Conservation (phyloP, 225 moss, liverwort and hornwort genomes). For the Anthoceros angustus region DNA sequence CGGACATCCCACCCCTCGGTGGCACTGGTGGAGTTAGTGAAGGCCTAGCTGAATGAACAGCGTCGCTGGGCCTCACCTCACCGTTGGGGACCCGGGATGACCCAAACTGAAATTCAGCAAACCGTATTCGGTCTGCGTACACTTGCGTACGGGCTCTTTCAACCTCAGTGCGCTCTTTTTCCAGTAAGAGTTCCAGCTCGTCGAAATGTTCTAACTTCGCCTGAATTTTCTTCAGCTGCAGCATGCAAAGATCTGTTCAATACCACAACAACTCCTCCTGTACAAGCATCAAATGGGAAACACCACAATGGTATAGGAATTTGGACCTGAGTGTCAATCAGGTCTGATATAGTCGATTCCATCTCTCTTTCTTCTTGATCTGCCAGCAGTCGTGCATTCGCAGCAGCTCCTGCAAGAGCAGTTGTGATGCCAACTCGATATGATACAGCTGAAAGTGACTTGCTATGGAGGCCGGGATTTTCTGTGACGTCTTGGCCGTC, state of each 20-base stretch:
- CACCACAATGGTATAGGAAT: slow-evolving; percentile 6
- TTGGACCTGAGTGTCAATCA: slow-evolving; percentile 81
- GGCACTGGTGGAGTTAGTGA: neutral
- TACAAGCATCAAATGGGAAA: neutral
- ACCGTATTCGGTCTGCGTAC: slow-evolving; percentile 50
- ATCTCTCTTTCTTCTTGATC: slow-evolving; percentile 99
- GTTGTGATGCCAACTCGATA: slow-evolving; percentile 38
- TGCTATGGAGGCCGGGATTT: neutral
- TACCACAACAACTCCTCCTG: neutral
- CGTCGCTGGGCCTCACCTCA: neutral
- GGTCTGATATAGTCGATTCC: slow-evolving; percentile 52
- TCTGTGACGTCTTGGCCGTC: neutral
- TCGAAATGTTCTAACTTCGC: slow-evolving; percentile 66
- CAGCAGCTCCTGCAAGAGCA: slow-evolving; percentile 82
- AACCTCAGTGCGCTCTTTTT: slow-evolving; percentile 62
- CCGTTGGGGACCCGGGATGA: slow-evolving; percentile 22
- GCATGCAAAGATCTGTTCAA: neutral
- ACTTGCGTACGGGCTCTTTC: slow-evolving; percentile 59
- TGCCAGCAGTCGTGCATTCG: slow-evolving; percentile 86
- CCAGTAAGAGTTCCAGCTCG: slow-evolving; percentile 58
- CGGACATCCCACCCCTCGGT: neutral
- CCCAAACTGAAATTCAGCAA: slow-evolving; percentile 46
- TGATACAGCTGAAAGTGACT: neutral
- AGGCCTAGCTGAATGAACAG: neutral
- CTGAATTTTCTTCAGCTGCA: slow-evolving; percentile 80